Percentiles rank a stretch among this genome's conserved stretches.
Conservation (phyloP, 2,329 filamentous ascomycete species). For the Stagonosporopsis cucurbitacearum region DNA sequence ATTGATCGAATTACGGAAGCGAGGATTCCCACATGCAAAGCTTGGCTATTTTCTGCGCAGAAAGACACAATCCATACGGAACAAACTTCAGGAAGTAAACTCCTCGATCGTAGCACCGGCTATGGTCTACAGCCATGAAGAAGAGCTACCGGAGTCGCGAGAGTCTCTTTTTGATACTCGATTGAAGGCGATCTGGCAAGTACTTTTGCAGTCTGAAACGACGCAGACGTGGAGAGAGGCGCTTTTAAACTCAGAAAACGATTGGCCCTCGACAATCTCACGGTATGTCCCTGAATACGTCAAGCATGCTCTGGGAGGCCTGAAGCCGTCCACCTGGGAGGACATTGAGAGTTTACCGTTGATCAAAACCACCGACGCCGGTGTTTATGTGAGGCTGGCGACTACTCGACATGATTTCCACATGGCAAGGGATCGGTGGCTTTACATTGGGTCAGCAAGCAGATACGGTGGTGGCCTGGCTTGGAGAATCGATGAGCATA, state of each 20-base stretch:
- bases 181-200: not conserved
- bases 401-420: not conserved
- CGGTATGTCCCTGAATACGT: not conserved
- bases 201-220: too few relatives aligned
- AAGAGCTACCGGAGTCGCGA: too few relatives aligned
- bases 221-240: too few relatives aligned
- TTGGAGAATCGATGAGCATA: not conserved
- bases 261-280: too few relatives aligned
- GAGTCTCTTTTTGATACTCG: not conserved
- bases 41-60: not conserved
- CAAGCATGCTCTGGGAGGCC: not conserved
- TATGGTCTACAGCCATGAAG: too few relatives aligned
- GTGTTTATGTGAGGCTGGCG: not conserved
- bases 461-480: constrained; percentile 1
- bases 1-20: not conserved
- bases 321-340: constrained; percentile 1
- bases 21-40: not conserved
- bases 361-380: not conserved
- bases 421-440: not conserved
- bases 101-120: too few relatives aligned
- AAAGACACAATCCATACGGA: too few relatives aligned
- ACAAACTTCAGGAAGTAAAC: too few relatives aligned
- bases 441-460: constrained; percentile 4
- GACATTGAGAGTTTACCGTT: constrained; percentile 1
- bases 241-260: too few relatives aligned